Conservation (phyloP, 2,329 filamentous ascomycete species). For the Beauveria rudraprayagi region DNA sequence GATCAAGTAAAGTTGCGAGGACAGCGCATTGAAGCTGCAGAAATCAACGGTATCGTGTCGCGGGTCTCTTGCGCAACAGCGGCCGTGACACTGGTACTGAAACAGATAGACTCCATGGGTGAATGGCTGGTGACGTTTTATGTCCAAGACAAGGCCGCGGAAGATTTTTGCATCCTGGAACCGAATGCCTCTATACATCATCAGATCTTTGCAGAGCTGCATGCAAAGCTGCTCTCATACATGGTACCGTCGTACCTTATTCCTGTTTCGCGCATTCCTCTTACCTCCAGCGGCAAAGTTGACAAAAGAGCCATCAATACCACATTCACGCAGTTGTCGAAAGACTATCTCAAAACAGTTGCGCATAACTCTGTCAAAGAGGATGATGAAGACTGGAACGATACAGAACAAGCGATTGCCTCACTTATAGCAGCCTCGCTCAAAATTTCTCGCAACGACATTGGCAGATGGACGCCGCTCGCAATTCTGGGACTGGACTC, state of each 20-base stretch:
- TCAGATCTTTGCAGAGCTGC: slow-evolving; percentile 46
- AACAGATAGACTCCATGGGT: slow-evolving; percentile 26
- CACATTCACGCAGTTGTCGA: slow-evolving; percentile 38
- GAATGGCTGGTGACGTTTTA: slow-evolving; percentile 64
- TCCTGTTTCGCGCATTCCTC: slow-evolving; percentile 60
- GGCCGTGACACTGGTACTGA: slow-evolving; percentile 55
- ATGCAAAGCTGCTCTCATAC: slow-evolving; percentile 56
- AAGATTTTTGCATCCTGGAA: slow-evolving; percentile 29
- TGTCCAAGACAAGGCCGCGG: slow-evolving; percentile 33
- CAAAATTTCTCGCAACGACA: slow-evolving; percentile 31
- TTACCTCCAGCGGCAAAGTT: slow-evolving; percentile 67
- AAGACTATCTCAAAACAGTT: slow-evolving; percentile 34
- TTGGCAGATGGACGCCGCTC: slow-evolving; percentile 63
- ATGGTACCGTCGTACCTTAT: slow-evolving; percentile 73
- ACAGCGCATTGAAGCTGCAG: slow-evolving; percentile 69
- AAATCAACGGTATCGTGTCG: slow-evolving; percentile 60
- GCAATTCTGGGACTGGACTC: slow-evolving; percentile 77
- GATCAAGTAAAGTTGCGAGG: slow-evolving; percentile 78
- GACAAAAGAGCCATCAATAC: slow-evolving; percentile 48
- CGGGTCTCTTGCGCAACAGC: slow-evolving; percentile 44
- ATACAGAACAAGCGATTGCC: slow-evolving; percentile 49
- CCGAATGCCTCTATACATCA: slow-evolving; percentile 28
- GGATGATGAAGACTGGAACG: slow-evolving; percentile 38
- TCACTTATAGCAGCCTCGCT: slow-evolving; percentile 44
- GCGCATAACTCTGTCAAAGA: slow-evolving; percentile 21